phyloP scores from a whole-genome alignment of 75 land plant species.

The Gnetum montanum region DNA sequence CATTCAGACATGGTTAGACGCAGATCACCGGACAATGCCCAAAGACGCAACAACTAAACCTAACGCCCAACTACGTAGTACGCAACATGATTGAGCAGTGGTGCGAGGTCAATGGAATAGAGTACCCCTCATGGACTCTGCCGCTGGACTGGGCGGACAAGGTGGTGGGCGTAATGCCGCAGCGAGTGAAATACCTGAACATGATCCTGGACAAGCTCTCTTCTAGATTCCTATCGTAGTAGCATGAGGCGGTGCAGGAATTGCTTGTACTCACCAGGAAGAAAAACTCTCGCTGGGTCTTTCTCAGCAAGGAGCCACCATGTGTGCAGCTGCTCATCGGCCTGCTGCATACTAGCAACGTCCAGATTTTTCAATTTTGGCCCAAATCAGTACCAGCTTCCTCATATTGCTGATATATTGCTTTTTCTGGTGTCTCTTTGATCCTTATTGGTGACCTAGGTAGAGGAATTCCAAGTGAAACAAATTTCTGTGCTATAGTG shows the following conservation, averaged over 20 bases:
- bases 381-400: slow-evolving; percentile 44
- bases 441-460: slow-evolving; percentile 28
- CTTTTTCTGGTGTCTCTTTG: slow-evolving; percentile 29
- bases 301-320: slow-evolving; percentile 65
- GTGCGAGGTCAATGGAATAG: slow-evolving; percentile 50
- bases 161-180: slow-evolving; percentile 15
- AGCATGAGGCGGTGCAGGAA: slow-evolving; percentile 59
- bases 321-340: slow-evolving; percentile 32
- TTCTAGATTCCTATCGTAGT: slow-evolving; percentile 17
- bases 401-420: slow-evolving; percentile 38
- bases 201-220: slow-evolving; percentile 50
- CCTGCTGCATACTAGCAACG: slow-evolving; percentile 28
- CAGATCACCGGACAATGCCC: slow-evolving; percentile 71
- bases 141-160: background rate
- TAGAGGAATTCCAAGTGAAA: slow-evolving; percentile 19
- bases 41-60: slow-evolving; percentile 44
- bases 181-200: slow-evolving; percentile 32
- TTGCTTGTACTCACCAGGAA: slow-evolving; percentile 58
- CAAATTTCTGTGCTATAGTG: slow-evolving; percentile 24
- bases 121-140: slow-evolving; percentile 20
- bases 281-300: slow-evolving; percentile 45
- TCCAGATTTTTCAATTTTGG: no score
- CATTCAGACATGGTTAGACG: slow-evolving; percentile 69
- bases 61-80: slow-evolving; percentile 63
- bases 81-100: slow-evolving; percentile 62